These are phyloP conservation scores for Radiomyces spectabilis DNA, from an alignment of 192 early-diverging fungal species.

Conservation along the genomic window DNA sequence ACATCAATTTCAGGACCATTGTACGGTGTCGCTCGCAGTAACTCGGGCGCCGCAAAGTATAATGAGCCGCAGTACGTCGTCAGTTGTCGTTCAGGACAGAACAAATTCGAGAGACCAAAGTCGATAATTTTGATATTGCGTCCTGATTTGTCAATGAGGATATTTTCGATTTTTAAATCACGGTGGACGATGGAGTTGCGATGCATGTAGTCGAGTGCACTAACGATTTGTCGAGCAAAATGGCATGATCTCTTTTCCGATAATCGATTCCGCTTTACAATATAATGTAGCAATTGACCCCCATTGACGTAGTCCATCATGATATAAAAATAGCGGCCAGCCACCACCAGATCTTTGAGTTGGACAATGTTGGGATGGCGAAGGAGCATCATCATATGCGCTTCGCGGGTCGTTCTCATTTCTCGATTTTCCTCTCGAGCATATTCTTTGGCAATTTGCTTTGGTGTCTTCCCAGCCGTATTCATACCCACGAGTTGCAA, in stretches of 20 bases:
- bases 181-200: constrained; percentile 63
- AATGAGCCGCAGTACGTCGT: constrained; percentile 61
- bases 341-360: constrained; percentile 61
- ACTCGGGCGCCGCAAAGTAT: constrained; percentile 81
- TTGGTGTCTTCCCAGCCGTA: constrained; percentile 5
- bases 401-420: constrained; percentile 63
- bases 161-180: constrained; percentile 80
- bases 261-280: constrained; percentile 69
- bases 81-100: constrained; percentile 44
- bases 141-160: constrained; percentile 60
- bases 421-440: constrained; percentile 44
- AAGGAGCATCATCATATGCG: constrained; percentile 67
- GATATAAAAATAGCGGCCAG: constrained; percentile 63
- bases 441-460: constrained; percentile 20
- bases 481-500: constrained; percentile 4
- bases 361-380: constrained; percentile 81
- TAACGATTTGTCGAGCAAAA: constrained; percentile 73
- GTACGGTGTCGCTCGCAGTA: constrained; percentile 74
- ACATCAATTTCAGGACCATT: constrained; percentile 83
- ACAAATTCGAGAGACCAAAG: constrained; percentile 79
- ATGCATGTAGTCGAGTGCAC: constrained; percentile 51
- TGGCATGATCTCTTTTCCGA: constrained; percentile 69
- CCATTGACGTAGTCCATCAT: constrained; percentile 78
- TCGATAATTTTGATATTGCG: constrained; percentile 77
- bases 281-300: constrained; percentile 78